A percentile compares a stretch with the other conserved stretches of the same genome.
phyloP scores from a whole-genome alignment of 768 basidiomycete genomes.

The Cytidiella melzeri region DNA sequence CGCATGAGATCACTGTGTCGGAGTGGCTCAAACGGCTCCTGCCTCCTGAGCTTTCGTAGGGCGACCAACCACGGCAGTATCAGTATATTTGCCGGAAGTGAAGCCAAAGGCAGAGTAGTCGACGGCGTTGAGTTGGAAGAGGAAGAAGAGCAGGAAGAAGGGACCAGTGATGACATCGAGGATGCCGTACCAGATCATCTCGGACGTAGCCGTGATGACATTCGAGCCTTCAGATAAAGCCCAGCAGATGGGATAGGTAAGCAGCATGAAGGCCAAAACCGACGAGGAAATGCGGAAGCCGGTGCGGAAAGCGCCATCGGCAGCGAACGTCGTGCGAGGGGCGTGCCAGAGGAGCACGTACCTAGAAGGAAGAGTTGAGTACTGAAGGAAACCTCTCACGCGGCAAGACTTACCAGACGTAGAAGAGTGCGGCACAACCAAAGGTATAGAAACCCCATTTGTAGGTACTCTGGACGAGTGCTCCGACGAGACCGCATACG shows the following conservation, averaged over 20 bases:
- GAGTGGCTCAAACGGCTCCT: not conserved
- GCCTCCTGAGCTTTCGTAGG: not conserved
- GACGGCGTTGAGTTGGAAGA: not conserved
- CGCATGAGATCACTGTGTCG: not conserved
- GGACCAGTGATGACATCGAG: not conserved
- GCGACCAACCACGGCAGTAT: not conserved
- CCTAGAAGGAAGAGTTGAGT: no score
- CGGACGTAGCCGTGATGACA: not conserved
- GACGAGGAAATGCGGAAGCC: constrained; percentile 29
- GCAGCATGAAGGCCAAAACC: constrained; percentile 47
- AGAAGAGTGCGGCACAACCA: constrained; percentile 39
- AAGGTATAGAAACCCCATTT: constrained; percentile 47
- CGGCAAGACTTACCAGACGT: constrained; percentile 29
- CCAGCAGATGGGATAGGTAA: constrained; percentile 52
- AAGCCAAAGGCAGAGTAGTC: not conserved
- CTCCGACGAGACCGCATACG: constrained; percentile 38
- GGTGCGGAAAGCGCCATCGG: no score
- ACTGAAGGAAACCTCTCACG: no score
- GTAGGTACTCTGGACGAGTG: constrained; percentile 40
- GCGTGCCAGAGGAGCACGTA: no score
- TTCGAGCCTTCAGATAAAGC: constrained; percentile 43
- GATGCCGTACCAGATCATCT: no score
- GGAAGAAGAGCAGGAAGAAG: not conserved
- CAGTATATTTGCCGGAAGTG: no score
- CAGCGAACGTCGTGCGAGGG: no score